Evolutionary conservation across 129 eudicot genomes (phyloP).

Genomic region (Artemisia annua): DNA sequence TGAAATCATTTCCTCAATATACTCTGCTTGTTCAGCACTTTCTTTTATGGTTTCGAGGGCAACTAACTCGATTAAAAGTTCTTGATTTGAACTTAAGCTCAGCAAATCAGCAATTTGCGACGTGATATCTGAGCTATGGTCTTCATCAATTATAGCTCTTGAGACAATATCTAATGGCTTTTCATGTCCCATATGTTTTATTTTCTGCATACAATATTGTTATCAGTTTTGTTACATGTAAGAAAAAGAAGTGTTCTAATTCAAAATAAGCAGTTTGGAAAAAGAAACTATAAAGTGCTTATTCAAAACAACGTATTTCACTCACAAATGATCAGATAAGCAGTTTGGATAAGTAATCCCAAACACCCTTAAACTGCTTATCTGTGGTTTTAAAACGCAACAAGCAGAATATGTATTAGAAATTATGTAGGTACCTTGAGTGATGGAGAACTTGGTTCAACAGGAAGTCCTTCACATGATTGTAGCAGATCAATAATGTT

Average conservation of each 20-base stretch:
- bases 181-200: slow-evolving; percentile 54
- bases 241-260: neutral
- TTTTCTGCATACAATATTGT: slow-evolving; percentile 69
- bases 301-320: too few relatives aligned
- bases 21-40: slow-evolving; percentile 89
- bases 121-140: slow-evolving; percentile 62
- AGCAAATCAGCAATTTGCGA: slow-evolving; percentile 66
- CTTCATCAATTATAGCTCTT: slow-evolving; percentile 69
- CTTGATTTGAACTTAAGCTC: slow-evolving; percentile 83
- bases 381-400: neutral
- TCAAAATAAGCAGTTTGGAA: too few relatives aligned
- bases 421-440: slow-evolving; percentile 51
- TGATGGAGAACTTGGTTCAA: slow-evolving; percentile 56
- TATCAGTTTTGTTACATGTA: slow-evolving; percentile 21
- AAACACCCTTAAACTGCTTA: too few relatives aligned
- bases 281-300: too few relatives aligned
- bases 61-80: slow-evolving; percentile 84
- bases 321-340: too few relatives aligned
- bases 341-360: too few relatives aligned
- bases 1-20: slow-evolving; percentile 72
- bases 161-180: slow-evolving; percentile 51
- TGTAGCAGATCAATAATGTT: slow-evolving; percentile 63
- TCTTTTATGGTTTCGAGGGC: slow-evolving; percentile 94
- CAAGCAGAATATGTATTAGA: too few relatives aligned
- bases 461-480: slow-evolving; percentile 49